phyloP scores from a whole-genome alignment of 345 rosid genomes.

The Microcos paniculata region DNA sequence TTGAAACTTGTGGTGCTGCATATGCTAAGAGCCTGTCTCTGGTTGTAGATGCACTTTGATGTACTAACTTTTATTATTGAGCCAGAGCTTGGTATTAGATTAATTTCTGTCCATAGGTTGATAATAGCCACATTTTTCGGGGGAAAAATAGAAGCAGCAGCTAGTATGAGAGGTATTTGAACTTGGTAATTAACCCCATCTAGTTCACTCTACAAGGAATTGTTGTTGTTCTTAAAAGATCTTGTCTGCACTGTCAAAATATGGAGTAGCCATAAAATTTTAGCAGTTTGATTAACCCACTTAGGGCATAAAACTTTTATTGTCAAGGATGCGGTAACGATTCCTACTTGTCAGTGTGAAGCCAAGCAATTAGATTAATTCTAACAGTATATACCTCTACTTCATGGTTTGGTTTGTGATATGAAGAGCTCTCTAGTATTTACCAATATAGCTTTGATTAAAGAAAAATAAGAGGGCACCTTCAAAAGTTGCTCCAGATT shows the following conservation, averaged over 20 bases:
- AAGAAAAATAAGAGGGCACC: not conserved
- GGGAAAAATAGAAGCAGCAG: not conserved
- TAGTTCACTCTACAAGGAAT: not conserved
- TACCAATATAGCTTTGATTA: not conserved
- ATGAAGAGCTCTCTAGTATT: not conserved
- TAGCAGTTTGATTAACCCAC: not conserved
- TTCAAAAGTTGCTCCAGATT: not conserved
- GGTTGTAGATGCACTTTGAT: not conserved
- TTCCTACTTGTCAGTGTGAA: not conserved
- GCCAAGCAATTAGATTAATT: no score
- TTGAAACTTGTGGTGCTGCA: no score
- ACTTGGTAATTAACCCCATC: no score
- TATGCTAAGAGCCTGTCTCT: not conserved
- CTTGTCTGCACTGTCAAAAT: not conserved
- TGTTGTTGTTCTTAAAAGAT: not conserved
- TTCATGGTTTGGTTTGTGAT: not conserved
- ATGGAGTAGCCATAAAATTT: not conserved
- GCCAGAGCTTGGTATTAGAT: not conserved
- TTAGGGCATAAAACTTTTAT: no score
- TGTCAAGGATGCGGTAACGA: not conserved
- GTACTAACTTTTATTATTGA: not conserved
- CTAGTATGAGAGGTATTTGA: not conserved
- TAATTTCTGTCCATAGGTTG: not conserved
- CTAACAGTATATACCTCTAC: not conserved
- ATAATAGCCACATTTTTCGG: not conserved